These are phyloP conservation scores for Stenogyne calaminthoides DNA, from an alignment of 305 asterid species.

Conservation along the genomic window DNA sequence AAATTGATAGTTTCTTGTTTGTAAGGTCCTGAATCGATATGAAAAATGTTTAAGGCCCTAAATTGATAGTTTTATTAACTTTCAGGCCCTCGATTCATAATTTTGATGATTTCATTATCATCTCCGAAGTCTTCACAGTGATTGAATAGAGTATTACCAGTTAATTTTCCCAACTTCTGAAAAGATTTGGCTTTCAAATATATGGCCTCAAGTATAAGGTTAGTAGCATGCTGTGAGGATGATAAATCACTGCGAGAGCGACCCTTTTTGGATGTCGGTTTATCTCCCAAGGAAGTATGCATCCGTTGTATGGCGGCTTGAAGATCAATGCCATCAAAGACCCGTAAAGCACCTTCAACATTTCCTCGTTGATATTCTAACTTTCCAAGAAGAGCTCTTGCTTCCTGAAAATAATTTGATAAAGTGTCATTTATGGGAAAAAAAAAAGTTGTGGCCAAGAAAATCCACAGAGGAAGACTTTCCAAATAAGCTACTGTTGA, in stretches of 20 bases:
- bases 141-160: constrained; percentile 52
- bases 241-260: constrained; percentile 66
- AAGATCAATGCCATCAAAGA: constrained; percentile 95
- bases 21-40: no score
- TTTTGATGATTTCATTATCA: constrained; percentile 11
- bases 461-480: constrained; percentile 13
- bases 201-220: constrained; percentile 92
- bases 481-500: constrained; percentile 18
- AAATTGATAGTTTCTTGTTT: no score
- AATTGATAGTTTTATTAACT: no score
- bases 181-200: constrained; percentile 93
- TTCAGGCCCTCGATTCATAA: background rate
- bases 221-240: constrained; percentile 83
- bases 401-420: constrained; percentile 73
- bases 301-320: constrained; percentile 87
- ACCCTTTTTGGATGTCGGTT: constrained; percentile 69
- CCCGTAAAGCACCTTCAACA: constrained; percentile 93
- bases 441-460: constrained; percentile 34
- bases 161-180: constrained; percentile 85
- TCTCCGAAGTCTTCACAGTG: constrained; percentile 16
- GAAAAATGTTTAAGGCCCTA: no score
- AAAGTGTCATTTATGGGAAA: constrained; percentile 35
- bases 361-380: constrained; percentile 97
- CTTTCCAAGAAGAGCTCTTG: constrained; percentile 98
- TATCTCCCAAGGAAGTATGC: constrained; percentile 68